Evolutionary conservation across 129 eudicot genomes (phyloP).

Genomic region (Lactuca sativa): DNA sequence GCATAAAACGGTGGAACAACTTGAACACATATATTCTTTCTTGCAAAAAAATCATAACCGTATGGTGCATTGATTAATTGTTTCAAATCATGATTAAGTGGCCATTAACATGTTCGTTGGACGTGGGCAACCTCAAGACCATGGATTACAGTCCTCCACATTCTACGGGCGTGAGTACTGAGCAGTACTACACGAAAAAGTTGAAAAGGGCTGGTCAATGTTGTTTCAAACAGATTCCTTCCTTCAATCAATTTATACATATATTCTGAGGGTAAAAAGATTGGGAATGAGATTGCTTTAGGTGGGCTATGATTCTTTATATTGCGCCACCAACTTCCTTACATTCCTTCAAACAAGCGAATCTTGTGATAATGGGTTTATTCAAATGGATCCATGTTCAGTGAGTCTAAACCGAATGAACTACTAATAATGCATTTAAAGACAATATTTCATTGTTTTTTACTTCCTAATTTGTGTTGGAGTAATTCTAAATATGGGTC

Average conservation of each 20-base stretch:
- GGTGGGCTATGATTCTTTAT: constrained; percentile 49
- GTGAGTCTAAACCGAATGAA: constrained; percentile 8
- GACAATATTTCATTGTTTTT: too few relatives aligned
- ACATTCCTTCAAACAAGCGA: constrained; percentile 21
- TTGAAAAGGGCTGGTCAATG: constrained; percentile 42
- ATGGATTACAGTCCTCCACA: constrained; percentile 31
- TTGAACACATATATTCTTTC: constrained; percentile 42
- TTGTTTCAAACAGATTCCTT: constrained; percentile 43
- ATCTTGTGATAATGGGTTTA: constrained; percentile 21
- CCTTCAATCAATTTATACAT: constrained; percentile 29
- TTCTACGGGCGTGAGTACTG: constrained; percentile 34
- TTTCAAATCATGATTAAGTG: constrained; percentile 23
- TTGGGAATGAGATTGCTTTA: constrained; percentile 42
- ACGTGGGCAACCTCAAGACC: constrained; percentile 40
- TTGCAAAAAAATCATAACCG: constrained; percentile 14
- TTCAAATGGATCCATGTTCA: constrained; percentile 19
- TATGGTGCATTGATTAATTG: constrained; percentile 3
- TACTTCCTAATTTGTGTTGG: neutral
- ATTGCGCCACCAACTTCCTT: constrained; percentile 42
- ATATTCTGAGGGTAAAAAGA: constrained; percentile 50
- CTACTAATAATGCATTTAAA: neutral
- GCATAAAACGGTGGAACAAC: constrained; percentile 40
- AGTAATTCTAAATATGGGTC: too few relatives aligned
- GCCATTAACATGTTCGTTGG: constrained; percentile 25
- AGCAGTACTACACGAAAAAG: constrained; percentile 33